Evolutionary conservation across 2,329 filamentous ascomycete species (phyloP), one percentile per base, ranked within the genome.

Genomic region (Venturia pyrina): DNA sequence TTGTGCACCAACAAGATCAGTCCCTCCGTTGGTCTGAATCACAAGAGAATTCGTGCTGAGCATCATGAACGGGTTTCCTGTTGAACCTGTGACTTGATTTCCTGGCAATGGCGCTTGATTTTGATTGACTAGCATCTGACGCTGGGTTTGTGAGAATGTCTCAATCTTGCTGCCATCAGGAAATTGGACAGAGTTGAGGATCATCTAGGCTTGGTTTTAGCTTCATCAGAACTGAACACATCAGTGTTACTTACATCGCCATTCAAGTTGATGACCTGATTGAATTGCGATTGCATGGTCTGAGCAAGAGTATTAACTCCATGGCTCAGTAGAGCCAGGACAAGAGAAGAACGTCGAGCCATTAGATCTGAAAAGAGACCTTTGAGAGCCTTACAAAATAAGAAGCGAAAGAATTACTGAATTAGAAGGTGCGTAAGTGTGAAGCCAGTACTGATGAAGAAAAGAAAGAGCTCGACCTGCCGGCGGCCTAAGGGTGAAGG

Each of bases 51-150:
- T 72, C 13, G 70, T 68, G 46, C 69, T 71, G 28, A 76, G 68
- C 44, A 72, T 72, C 53, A 76, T 72, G 57, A 76, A 76, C 0
- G 74, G 74, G 68, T 75, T 73, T 19, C 74, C 74, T 21, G 74
- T 75, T 1, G 73, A 71, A 5, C 74, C 74, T 24, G 74, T 75
- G 56, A 76, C 73, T 65, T 75, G 73, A 68, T 75, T 75, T 15
- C 72, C 70, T 8, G 73, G 71, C 24, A 76, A 70, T 5, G 74
- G 68, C 11, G 73, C 71, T 40, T 70, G 71, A 68, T 76, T 72
- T 69, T 76, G 74, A 74, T 76, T 76, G 72, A 76, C 74, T 34
- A 76, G 75, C 73, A 76, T 68, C 65, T 76, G 74, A 44, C 74
- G 74, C 65, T 76, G 74, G 60, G 71, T 75, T 62, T 76, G 74